Evolutionary conservation across 768 basidiomycete species (phyloP).

Genomic region (Cystofilobasidium ferigula): DNA sequence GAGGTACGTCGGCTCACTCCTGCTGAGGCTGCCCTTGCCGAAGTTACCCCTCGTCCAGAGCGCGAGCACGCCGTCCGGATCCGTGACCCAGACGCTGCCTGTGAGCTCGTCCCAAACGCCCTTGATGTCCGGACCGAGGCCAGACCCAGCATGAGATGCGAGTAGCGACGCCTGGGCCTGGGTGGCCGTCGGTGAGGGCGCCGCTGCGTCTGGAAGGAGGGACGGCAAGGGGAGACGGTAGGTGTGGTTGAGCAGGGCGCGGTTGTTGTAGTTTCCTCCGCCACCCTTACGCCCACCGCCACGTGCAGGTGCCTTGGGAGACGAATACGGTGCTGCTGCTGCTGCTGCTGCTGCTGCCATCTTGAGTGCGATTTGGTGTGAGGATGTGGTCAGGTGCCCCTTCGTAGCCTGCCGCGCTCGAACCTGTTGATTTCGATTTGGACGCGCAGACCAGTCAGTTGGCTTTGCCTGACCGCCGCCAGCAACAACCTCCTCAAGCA

Average conservation of each 20-base stretch:
- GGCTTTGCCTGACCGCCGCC: too few relatives aligned
- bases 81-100: conserved; percentile 75
- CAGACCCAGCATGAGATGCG: neutral
- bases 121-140: conserved; percentile 55
- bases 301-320: neutral
- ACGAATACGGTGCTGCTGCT: neutral
- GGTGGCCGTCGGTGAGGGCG: neutral
- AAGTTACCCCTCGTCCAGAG: conserved; percentile 91
- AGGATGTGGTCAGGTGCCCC: too few relatives aligned
- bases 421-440: too few relatives aligned
- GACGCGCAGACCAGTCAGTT: too few relatives aligned
- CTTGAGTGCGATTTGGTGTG: too few relatives aligned
- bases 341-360: too few relatives aligned
- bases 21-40: conserved; percentile 85
- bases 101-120: conserved; percentile 68
- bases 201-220: neutral
- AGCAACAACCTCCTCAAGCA: too few relatives aligned
- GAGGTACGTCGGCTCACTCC: conserved; percentile 66
- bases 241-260: conserved; percentile 3
- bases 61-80: conserved; percentile 51
- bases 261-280: neutral
- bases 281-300: neutral
- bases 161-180: neutral
- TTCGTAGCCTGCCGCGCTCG: too few relatives aligned
- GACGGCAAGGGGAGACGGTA: conserved; percentile 13